These are phyloP conservation scores for Daedalea quercina DNA, from an alignment of 768 basidiomycete genomes.

Conservation along the genomic window DNA sequence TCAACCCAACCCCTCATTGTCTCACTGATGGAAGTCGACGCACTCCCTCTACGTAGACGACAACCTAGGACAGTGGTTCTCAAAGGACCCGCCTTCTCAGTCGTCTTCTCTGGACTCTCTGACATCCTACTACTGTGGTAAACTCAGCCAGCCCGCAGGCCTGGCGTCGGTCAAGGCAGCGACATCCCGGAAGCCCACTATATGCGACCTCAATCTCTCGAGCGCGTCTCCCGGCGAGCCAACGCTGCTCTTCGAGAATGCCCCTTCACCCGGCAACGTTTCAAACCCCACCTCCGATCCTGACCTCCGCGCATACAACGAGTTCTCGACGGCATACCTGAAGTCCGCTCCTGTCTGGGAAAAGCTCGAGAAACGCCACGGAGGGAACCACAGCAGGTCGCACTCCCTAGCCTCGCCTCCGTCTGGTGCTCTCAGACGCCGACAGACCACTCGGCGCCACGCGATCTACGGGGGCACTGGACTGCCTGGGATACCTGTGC, in stretches of 20 bases:
- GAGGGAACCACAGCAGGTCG: neutral
- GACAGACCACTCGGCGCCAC: neutral
- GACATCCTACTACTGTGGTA: neutral
- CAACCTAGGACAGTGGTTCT: neutral
- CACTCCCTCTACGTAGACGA: neutral
- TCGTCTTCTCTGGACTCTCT: neutral
- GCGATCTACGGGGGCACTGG: neutral
- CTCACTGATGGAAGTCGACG: neutral
- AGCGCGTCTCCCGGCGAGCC: neutral
- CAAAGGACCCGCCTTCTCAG: neutral
- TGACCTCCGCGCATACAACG: neutral
- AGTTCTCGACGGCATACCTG: neutral
- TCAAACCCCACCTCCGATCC: neutral
- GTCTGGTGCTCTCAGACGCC: neutral
- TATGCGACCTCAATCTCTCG: neutral
- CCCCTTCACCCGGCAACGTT: neutral
- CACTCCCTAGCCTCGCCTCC: neutral
- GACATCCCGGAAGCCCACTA: neutral
- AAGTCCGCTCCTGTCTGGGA: neutral
- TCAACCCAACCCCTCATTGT: neutral
- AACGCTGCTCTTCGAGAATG: neutral
- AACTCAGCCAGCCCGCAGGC: neutral
- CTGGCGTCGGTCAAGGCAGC: too few species aligned
- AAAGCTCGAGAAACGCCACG: neutral
- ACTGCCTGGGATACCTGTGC: neutral